These are phyloP conservation scores for Tetramitus jugosus DNA, from an alignment of 208 protist genomes.

Conservation along the genomic window DNA sequence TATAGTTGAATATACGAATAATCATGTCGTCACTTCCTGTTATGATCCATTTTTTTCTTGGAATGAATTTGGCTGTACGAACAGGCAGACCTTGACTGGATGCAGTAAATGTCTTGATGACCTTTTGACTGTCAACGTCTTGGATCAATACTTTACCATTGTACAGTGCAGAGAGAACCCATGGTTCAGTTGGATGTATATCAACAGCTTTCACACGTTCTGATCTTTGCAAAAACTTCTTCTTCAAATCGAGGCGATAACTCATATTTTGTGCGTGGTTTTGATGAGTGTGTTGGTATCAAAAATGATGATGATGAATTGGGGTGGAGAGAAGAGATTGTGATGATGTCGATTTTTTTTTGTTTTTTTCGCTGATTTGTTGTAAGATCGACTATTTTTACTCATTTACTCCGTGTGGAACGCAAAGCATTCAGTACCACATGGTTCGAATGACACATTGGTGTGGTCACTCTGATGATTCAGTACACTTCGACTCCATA, in stretches of 20 bases:
- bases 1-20: slow-evolving; percentile 95
- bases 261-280: too few species aligned
- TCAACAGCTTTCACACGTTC: slow-evolving; percentile 97
- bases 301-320: too few species aligned
- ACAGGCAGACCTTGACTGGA: slow-evolving; percentile 82
- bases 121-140: slow-evolving; percentile 89
- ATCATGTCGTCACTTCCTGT: slow-evolving; percentile 87
- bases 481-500: too few species aligned
- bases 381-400: too few species aligned
- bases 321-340: too few species aligned
- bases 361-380: too few species aligned
- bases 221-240: slow-evolving; percentile 70
- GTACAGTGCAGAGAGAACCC: slow-evolving; percentile 85
- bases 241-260: slow-evolving; percentile 43
- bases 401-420: too few species aligned
- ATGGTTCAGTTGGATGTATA: slow-evolving; percentile 94
- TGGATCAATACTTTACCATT: slow-evolving; percentile 87
- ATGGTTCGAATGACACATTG: too few species aligned
- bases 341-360: too few species aligned
- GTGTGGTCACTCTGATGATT: too few species aligned
- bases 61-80: slow-evolving; percentile 88
- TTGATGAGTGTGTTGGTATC: too few species aligned
- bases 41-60: slow-evolving; percentile 89
- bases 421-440: too few species aligned
- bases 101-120: slow-evolving; percentile 94